Evolutionary conservation across 2,329 filamentous ascomycete species (phyloP).

Genomic region (Thielaviopsis ethacetica): DNA sequence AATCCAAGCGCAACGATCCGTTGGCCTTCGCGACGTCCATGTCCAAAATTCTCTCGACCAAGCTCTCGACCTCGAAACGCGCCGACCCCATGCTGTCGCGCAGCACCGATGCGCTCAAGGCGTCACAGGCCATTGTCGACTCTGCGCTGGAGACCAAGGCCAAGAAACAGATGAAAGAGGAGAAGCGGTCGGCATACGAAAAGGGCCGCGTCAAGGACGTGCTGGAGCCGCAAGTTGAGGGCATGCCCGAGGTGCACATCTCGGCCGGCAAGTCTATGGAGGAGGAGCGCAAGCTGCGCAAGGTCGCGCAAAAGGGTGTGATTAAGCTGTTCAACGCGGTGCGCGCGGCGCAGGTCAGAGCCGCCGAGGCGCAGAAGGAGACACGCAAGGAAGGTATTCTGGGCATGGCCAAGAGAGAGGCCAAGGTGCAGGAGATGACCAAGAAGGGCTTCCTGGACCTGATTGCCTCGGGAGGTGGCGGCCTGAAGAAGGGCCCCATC

Average conservation of each 20-base stretch:
- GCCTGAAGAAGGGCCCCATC: constrained; percentile 39
- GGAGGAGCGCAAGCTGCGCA: constrained; percentile 63
- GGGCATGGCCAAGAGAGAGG: constrained; percentile 64
- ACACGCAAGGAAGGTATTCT: constrained; percentile 57
- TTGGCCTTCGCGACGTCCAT: constrained; percentile 83
- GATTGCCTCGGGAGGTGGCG: constrained; percentile 51
- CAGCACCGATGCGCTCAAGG: constrained; percentile 56
- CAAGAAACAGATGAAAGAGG: constrained; percentile 58
- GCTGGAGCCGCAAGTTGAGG: constrained; percentile 24
- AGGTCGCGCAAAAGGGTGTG: constrained; percentile 84
- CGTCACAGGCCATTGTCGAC: constrained; percentile 57
- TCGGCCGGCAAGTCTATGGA: constrained; percentile 32
- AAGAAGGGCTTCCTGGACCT: constrained; percentile 92
- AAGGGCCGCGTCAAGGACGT: constrained; percentile 84
- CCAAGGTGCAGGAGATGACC: constrained; percentile 87
- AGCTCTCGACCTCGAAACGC: constrained; percentile 66
- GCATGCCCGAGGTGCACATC: neutral
- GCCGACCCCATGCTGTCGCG: constrained; percentile 83
- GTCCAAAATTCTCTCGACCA: constrained; percentile 80
- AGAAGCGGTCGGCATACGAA: constrained; percentile 64
- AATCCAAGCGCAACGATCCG: constrained; percentile 82
- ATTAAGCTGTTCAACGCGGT: constrained; percentile 95
- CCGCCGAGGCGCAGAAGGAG: constrained; percentile 56
- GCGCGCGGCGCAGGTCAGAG: constrained; percentile 78
- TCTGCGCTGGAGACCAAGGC: constrained; percentile 69